Evolutionary conservation across 2,329 filamentous ascomycete species (phyloP).

Genomic region (Paecilomyces sp.): DNA sequence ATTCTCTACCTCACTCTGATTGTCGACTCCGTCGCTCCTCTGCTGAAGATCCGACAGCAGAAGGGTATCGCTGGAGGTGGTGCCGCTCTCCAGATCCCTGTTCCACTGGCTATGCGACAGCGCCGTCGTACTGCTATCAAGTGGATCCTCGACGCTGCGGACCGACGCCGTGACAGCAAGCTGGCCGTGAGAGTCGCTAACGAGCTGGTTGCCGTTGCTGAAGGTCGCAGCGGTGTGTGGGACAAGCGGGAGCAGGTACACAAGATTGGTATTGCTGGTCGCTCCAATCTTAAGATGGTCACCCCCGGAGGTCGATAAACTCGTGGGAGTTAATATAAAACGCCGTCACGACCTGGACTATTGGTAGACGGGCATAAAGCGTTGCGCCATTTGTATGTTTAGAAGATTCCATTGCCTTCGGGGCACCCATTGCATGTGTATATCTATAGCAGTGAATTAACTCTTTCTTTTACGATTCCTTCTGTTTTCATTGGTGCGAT

Average conservation of each 20-base stretch:
- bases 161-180: slow-evolving; percentile 66
- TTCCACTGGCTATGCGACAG: slow-evolving; percentile 67
- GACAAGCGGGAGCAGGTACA: slow-evolving; percentile 71
- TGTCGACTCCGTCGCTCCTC: slow-evolving; percentile 85
- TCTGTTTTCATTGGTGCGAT: not conserved
- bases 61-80: slow-evolving; percentile 81
- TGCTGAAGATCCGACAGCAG: slow-evolving; percentile 70
- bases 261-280: slow-evolving; percentile 68
- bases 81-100: slow-evolving; percentile 71
- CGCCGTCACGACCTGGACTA: not conserved
- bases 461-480: not conserved
- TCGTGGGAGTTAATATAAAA: not conserved
- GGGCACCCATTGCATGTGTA: not conserved
- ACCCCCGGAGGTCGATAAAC: slow-evolving; percentile 17
- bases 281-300: slow-evolving; percentile 58
- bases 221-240: slow-evolving; percentile 80
- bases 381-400: not conserved
- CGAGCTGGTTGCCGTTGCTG: slow-evolving; percentile 79
- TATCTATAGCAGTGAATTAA: not conserved
- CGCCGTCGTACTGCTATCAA: slow-evolving; percentile 69
- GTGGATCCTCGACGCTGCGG: slow-evolving; percentile 84
- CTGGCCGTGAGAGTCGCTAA: slow-evolving; percentile 75
- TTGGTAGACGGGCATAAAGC: not conserved
- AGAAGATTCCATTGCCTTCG: not conserved
- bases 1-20: slow-evolving; percentile 82